phyloP scores from a whole-genome alignment of 75 land plant genomes.

The Selaginella moellendorffii region DNA sequence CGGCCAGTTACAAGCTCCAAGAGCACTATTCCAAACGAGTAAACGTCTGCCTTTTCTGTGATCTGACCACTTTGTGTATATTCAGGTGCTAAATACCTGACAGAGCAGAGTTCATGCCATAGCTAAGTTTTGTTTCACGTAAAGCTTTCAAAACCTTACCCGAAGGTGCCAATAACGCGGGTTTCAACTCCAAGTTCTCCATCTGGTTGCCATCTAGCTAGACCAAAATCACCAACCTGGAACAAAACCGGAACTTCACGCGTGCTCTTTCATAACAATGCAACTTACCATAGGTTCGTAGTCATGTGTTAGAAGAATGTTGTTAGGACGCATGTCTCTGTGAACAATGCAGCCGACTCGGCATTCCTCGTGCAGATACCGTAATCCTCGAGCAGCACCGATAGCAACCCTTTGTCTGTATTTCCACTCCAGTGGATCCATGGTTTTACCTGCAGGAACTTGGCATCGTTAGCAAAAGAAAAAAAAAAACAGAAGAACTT shows the following conservation, averaged over 20 bases:
- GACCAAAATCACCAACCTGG: conserved; percentile 55
- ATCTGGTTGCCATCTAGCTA: conserved; percentile 29
- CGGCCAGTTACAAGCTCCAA: conserved; percentile 21
- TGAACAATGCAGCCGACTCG: conserved; percentile 5
- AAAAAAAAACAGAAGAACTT: conserved; percentile 14
- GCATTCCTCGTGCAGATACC: conserved; percentile 10
- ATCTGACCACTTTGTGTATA: conserved; percentile 12
- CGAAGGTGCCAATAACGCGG: conserved; percentile 36
- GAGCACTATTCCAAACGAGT: conserved; percentile 18
- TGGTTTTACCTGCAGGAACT: neutral
- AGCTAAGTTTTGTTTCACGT: no score
- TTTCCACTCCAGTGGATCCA: neutral
- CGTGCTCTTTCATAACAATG: neutral
- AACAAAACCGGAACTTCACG: no score
- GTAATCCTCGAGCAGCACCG: conserved; percentile 6
- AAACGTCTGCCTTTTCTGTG: conserved; percentile 19
- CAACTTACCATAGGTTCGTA: conserved; percentile 60
- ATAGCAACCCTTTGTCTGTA: neutral
- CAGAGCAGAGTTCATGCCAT: no score
- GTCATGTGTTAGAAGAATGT: conserved; percentile 69
- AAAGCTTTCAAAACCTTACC: conserved; percentile 19
- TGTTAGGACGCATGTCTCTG: conserved; percentile 7
- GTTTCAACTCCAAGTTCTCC: conserved; percentile 21
- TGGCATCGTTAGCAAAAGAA: no score
- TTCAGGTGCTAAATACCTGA: conserved; percentile 12